phyloP scores from a whole-genome alignment of 2,329 filamentous ascomycete species.

The Neoascochyta sp. region DNA sequence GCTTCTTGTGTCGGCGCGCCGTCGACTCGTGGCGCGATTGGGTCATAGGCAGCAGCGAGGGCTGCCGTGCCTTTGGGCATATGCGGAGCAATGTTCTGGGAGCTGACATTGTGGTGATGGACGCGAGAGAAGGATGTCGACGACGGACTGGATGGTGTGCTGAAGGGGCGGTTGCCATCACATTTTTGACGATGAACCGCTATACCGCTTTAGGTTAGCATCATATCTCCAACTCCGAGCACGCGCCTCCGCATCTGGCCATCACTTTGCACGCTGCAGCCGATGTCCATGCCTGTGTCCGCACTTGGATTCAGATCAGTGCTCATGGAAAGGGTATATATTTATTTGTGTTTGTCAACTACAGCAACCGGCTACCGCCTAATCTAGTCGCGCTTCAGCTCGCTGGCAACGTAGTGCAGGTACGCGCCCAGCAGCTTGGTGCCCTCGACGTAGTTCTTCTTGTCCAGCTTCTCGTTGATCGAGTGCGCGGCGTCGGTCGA shows the following conservation, averaged over 20 bases:
- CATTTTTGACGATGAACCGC: too few relatives aligned
- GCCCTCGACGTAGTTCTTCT: constrained; percentile 95
- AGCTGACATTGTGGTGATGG: constrained; percentile 32
- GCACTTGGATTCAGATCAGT: too few relatives aligned
- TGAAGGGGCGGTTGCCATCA: constrained; percentile 14
- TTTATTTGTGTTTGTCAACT: constrained; percentile 4
- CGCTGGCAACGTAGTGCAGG: constrained; percentile 91
- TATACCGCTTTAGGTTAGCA: too few relatives aligned
- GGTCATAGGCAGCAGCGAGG: constrained; percentile 21
- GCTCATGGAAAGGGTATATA: constrained; percentile 8
- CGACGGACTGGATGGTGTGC: constrained; percentile 8
- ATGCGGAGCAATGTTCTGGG: constrained; percentile 29
- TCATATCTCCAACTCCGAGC: too few relatives aligned
- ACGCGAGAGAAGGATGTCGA: constrained; percentile 6
- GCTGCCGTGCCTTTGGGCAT: constrained; percentile 14
- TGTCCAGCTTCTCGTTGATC: constrained; percentile 97
- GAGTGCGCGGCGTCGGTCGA: constrained; percentile 95
- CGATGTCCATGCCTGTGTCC: too few relatives aligned
- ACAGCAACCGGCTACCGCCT: background rate
- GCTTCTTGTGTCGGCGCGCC: constrained; percentile 46
- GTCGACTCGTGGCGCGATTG: constrained; percentile 45
- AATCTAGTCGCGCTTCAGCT: constrained; percentile 55
- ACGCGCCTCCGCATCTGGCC: too few relatives aligned
- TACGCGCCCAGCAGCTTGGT: constrained; percentile 95
- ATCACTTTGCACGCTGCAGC: too few relatives aligned